Conservation (phyloP, 352 stramenopile species). For the Pythium scleroteichum region DNA sequence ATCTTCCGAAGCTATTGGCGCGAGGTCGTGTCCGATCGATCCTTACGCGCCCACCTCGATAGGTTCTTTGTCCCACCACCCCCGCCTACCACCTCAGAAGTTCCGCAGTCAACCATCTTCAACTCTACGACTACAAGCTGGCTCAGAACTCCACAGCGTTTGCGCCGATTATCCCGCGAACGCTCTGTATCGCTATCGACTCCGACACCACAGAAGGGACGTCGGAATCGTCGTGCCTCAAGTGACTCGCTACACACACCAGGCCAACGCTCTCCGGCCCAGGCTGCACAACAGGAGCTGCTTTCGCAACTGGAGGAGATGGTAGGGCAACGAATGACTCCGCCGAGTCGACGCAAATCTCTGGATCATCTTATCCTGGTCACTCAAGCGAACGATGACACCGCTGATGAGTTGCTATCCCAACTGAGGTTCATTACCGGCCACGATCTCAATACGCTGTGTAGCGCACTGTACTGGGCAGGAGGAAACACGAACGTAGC, state of each 20-base stretch:
- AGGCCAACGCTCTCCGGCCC: slow-evolving; percentile 4
- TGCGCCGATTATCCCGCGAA: slow-evolving; percentile 10
- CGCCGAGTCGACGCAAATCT: slow-evolving; percentile 19
- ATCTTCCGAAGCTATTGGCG: slow-evolving; percentile 22
- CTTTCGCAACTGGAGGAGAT: slow-evolving; percentile 22
- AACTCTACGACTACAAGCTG: neutral
- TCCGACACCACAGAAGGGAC: slow-evolving; percentile 12
- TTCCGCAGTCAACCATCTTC: neutral
- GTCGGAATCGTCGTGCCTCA: neutral
- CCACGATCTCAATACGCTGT: slow-evolving; percentile 25
- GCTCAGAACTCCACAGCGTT: slow-evolving; percentile 16
- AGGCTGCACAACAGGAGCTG: slow-evolving; percentile 11
- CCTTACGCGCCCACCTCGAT: slow-evolving; percentile 4
- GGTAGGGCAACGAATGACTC: slow-evolving; percentile 24
- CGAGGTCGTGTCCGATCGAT: neutral
- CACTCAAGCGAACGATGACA: slow-evolving; percentile 10
- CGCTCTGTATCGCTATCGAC: neutral
- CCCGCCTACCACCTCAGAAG: neutral
- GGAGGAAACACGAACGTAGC: slow-evolving; percentile 24
- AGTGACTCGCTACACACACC: slow-evolving; percentile 13
- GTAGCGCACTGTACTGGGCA: slow-evolving; percentile 29
- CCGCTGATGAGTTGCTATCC: slow-evolving; percentile 15
- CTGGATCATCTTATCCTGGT: slow-evolving; percentile 19
- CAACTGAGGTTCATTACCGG: slow-evolving; percentile 25
- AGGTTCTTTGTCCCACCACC: slow-evolving; percentile 17